These are phyloP conservation scores for Litsea cubeba DNA, from an alignment of 164 flowering plant genomes.

Conservation along the genomic window DNA sequence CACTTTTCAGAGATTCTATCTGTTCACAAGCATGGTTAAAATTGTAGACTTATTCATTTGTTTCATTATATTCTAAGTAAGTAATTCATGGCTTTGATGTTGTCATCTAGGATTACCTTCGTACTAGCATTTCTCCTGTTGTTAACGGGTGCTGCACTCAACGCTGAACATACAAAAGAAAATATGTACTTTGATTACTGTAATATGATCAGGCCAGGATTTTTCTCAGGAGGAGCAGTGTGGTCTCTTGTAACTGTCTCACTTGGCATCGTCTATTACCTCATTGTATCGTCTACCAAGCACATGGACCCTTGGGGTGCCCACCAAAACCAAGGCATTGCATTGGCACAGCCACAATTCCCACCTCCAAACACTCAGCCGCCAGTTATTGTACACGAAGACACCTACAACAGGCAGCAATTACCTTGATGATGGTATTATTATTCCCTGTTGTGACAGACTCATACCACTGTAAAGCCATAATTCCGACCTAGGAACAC, in stretches of 20 bases:
- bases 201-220: constrained; percentile 84
- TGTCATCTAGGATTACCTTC: constrained; percentile 66
- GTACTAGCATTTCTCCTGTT: constrained; percentile 73
- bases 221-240: constrained; percentile 73
- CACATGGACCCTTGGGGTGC: constrained; percentile 23
- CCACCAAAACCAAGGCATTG: constrained; percentile 38
- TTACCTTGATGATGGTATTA: constrained; percentile 26
- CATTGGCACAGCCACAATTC: constrained; percentile 73
- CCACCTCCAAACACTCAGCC: constrained; percentile 50
- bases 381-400: constrained; percentile 85
- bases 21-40: background rate
- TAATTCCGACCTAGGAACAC: too few species aligned
- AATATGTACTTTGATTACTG: constrained; percentile 57
- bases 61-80: background rate
- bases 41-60: background rate
- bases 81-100: background rate
- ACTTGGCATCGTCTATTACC: constrained; percentile 63
- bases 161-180: constrained; percentile 60
- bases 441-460: background rate
- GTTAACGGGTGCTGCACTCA: constrained; percentile 80
- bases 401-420: constrained; percentile 69
- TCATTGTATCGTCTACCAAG: constrained; percentile 38
- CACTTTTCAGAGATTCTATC: background rate
- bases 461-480: too few species aligned
- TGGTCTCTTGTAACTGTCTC: constrained; percentile 54